phyloP scores from a whole-genome alignment of 352 stramenopile species.

The Globisporangium emineosum region DNA sequence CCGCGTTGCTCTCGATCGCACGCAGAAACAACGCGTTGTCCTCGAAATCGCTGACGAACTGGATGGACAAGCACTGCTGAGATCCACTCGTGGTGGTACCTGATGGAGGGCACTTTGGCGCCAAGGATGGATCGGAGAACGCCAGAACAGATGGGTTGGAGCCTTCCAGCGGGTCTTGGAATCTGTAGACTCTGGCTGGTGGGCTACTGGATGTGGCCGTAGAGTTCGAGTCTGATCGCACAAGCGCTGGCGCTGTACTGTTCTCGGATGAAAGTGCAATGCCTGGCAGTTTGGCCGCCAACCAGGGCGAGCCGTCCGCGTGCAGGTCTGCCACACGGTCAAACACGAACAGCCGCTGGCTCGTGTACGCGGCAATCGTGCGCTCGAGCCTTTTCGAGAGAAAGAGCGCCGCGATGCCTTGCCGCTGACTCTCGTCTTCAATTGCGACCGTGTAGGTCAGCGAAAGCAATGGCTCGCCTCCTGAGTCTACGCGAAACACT shows the following conservation, averaged over 20 bases:
- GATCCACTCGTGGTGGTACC: not conserved
- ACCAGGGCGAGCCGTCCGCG: constrained; percentile 10
- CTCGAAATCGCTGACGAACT: constrained; percentile 6
- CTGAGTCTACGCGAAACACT: not conserved
- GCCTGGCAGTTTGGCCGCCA: constrained; percentile 12
- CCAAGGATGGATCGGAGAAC: not conserved
- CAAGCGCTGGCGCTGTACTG: not conserved
- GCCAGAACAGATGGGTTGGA: not conserved
- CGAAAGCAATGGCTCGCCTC: not conserved
- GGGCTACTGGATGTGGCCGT: not conserved
- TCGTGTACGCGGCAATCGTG: constrained; percentile 7
- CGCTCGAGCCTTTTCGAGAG: constrained; percentile 12
- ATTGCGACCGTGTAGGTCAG: constrained; percentile 18
- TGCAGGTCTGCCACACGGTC: constrained; percentile 6
- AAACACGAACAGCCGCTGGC: not conserved
- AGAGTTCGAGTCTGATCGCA: not conserved
- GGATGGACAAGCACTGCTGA: constrained; percentile 1
- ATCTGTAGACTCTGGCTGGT: constrained; percentile 7
- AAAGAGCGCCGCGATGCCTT: constrained; percentile 11
- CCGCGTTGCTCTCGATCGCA: constrained; percentile 4
- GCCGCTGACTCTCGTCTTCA: constrained; percentile 20
- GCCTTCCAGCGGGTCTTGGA: not conserved
- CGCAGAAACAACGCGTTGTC: constrained; percentile 6
- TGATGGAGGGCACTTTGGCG: not conserved
- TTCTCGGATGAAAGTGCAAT: not conserved